These are phyloP conservation scores for Yamadazyma scolyti DNA, from an alignment of 805 yeast species.

Conservation along the genomic window DNA sequence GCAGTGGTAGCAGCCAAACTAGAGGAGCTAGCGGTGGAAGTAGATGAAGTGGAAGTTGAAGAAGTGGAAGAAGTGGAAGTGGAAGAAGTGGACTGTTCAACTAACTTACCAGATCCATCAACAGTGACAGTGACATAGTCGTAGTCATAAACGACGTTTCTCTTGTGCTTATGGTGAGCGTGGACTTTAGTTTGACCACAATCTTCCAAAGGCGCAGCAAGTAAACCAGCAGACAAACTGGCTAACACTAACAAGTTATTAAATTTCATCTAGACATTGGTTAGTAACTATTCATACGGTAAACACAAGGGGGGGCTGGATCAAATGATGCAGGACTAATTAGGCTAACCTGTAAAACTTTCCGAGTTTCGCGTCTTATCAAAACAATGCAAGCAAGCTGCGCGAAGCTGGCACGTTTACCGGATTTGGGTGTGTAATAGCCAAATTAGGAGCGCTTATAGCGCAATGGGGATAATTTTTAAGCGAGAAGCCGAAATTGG, in stretches of 20 bases:
- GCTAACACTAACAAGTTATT: constrained; percentile 8
- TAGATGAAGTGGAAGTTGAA: constrained; percentile 19
- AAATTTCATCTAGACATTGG: constrained; percentile 10
- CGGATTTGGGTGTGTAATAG: constrained; percentile 2
- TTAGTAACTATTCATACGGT: constrained; percentile 2
- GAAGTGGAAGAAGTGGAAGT: constrained; percentile 9
- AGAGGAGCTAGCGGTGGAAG: constrained; percentile 23
- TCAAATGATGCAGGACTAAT: constrained; percentile 1
- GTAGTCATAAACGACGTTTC: constrained; percentile 49
- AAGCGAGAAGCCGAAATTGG: too few relatives aligned
- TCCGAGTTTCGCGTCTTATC: neutral
- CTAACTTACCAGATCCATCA: constrained; percentile 39
- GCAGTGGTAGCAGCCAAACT: constrained; percentile 12
- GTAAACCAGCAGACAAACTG: constrained; percentile 3
- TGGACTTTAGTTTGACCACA: constrained; percentile 31
- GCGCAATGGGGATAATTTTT: too few relatives aligned
- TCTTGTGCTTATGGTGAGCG: constrained; percentile 59
- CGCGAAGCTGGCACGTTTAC: constrained; percentile 2
- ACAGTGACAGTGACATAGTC: constrained; percentile 42
- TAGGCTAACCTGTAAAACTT: neutral
- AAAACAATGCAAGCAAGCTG: constrained; percentile 3
- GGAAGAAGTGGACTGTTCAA: constrained; percentile 16
- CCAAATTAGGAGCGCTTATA: constrained; percentile 4
- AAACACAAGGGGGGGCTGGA: constrained; percentile 1
- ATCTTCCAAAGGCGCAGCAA: constrained; percentile 13